These are phyloP conservation scores for Aegilops speltoides DNA, from an alignment of 176 grass and related monocot genomes.

Conservation along the genomic window DNA sequence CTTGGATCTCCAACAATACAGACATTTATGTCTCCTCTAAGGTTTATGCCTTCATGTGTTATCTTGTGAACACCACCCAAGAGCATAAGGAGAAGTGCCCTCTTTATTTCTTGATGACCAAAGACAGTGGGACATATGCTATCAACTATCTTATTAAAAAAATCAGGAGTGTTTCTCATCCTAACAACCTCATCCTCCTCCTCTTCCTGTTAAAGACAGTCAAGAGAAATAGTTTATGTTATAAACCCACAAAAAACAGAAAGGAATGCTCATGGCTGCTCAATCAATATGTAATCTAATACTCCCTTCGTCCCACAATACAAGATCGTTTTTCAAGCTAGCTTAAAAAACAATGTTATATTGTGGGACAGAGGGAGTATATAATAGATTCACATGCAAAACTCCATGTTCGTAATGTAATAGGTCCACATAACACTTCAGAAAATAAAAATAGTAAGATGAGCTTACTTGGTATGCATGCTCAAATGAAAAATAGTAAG, in stretches of 20 bases:
- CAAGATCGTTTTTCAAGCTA: too few species aligned
- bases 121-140: constrained; percentile 95
- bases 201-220: constrained; percentile 58
- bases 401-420: neutral
- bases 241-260: neutral
- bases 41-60: constrained; percentile 99
- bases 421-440: neutral
- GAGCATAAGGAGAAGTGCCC: constrained; percentile 90
- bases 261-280: neutral
- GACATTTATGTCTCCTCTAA: constrained; percentile 96
- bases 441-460: neutral
- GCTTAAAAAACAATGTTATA: too few species aligned
- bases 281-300: neutral
- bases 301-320: too few species aligned
- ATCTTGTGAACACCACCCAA: constrained; percentile 97
- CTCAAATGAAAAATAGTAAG: neutral
- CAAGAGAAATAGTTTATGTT: neutral
- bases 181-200: constrained; percentile 88
- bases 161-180: constrained; percentile 91
- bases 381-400: neutral
- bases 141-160: constrained; percentile 97
- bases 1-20: constrained; percentile 99
- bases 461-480: neutral
- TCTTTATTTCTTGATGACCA: constrained; percentile 98
- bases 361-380: too few species aligned